Evolutionary conservation across 371 early-diverging fungal genomes (phyloP), one percentile per base, ranked within the genome.

Genomic region (Zychaea mexicana): DNA sequence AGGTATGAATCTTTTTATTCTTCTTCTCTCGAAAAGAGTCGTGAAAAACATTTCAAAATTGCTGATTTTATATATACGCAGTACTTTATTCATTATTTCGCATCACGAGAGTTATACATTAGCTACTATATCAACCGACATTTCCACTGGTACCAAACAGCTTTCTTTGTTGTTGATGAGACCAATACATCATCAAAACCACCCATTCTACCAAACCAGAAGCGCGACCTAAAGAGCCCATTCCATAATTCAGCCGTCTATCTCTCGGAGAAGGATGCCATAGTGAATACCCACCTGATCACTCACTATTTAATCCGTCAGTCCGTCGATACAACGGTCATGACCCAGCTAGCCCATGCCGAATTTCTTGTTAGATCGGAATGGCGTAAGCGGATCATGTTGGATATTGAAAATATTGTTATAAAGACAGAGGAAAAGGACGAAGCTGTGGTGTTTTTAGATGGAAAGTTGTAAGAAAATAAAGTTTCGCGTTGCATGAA

Each of bases 61-160:
- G n/a, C n/a, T 21, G 4, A 47, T 47, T 47, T 12, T 22, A 4
- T 24, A 49, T 22, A 9, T 24, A 49, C 24, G 22, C 54, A 81
- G 81, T 68, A 85, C 54, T 38, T 89, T 19, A 71, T 89, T 61
- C 77, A 83, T 39, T 85, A 85, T 72, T 77, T 81, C 56, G 89
- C 84, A 30, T 76, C 87, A 8, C 74, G 88, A 15, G 91, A 91
- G 57, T 68, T 91, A 3, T 84, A 84, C 55, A 88, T 85, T 26
- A 83, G 83, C 6, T 72, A 88, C 67, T 89, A 76, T 57, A 85
- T 91, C n/a, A 72, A 76, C 39, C 77, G 89, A 1, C 84, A 84
- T 27, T 88, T 90, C 63, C 82, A 83, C 42, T 90, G 90, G 90
- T 79, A 74, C 60, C 73, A 85, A 58, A 72, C 80, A 21, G 74